Evolutionary conservation across 1,139 yeast genomes (phyloP).

Genomic region (Saccharomyces hybrid): DNA sequence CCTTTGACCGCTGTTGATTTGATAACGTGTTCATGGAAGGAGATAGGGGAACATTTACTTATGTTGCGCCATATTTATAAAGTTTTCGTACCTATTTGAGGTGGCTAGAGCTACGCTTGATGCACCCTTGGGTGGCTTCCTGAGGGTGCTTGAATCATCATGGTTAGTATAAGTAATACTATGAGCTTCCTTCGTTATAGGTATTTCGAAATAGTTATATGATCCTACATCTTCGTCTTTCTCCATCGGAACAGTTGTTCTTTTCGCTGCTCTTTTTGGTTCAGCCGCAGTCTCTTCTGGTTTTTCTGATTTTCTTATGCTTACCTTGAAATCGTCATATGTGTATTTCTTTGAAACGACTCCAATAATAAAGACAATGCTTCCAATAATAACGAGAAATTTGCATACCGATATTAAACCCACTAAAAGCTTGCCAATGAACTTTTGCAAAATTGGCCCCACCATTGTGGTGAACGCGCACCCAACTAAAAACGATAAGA

Average conservation of each 20-base stretch:
- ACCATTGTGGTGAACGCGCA: conserved; percentile 12
- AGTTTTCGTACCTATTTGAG: conserved; percentile 15
- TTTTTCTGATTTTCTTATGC: background rate
- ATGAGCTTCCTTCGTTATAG: conserved; percentile 12
- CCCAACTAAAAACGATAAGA: conserved; percentile 21
- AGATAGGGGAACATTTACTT: background rate
- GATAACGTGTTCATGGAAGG: no score
- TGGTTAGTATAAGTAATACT: background rate
- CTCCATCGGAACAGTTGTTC: background rate
- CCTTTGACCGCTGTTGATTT: no score
- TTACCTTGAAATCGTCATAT: background rate
- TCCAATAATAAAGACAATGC: conserved; percentile 7
- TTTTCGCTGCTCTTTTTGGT: conserved; percentile 2
- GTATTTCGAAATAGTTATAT: conserved; percentile 23
- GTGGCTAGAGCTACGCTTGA: conserved; percentile 4
- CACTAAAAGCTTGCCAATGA: conserved; percentile 17
- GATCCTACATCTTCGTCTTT: conserved; percentile 14
- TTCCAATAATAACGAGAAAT: conserved; percentile 16
- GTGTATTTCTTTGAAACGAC: background rate
- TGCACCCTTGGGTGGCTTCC: background rate
- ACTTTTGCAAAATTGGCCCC: conserved; percentile 15
- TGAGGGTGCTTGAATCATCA: background rate
- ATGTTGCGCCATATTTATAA: conserved; percentile 16
- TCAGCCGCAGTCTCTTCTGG: background rate
- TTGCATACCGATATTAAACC: conserved; percentile 15